A percentile compares a stretch with the other conserved stretches of the same genome.
Evolutionary conservation across 2,329 filamentous ascomycete genomes (phyloP).

Genomic region (Fusarium sp.): DNA sequence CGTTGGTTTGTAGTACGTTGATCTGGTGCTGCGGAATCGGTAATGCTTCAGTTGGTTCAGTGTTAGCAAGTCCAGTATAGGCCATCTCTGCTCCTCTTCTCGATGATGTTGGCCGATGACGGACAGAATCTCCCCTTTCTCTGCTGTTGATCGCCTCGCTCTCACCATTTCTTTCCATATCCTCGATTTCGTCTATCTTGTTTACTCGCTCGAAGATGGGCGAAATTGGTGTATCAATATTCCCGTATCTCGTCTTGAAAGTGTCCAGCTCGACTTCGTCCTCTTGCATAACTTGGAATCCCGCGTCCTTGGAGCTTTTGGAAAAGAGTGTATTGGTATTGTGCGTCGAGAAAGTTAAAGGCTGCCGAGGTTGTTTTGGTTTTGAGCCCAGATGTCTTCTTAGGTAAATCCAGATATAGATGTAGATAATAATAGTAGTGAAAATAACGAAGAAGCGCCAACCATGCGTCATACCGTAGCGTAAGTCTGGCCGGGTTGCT

Average conservation of each 20-base stretch:
- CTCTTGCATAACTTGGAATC: conserved; percentile 22
- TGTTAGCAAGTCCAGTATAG: conserved; percentile 20
- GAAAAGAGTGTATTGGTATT: conserved; percentile 17
- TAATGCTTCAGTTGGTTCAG: conserved; percentile 1
- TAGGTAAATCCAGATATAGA: conserved; percentile 50
- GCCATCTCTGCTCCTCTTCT: background rate
- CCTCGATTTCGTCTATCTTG: conserved; percentile 11
- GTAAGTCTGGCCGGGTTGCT: conserved; percentile 49
- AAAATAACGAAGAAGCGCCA: conserved; percentile 58
- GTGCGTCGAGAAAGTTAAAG: conserved; percentile 2
- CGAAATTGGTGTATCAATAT: background rate
- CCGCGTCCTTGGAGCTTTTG: background rate
- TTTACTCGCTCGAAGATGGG: conserved; percentile 3
- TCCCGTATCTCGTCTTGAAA: conserved; percentile 2
- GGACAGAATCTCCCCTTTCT: background rate
- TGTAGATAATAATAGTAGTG: conserved; percentile 53
- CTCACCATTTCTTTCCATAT: conserved; percentile 14
- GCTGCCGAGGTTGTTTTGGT: background rate
- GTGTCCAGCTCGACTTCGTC: conserved; percentile 20
- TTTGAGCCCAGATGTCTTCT: conserved; percentile 14
- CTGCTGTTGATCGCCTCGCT: background rate
- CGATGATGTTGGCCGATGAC: background rate
- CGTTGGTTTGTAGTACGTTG: conserved; percentile 29
- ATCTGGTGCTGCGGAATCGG: background rate
- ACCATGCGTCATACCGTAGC: conserved; percentile 57